These are phyloP conservation scores for Aspergillus phoenicis DNA, from an alignment of 2,329 filamentous ascomycete genomes.

Conservation along the genomic window DNA sequence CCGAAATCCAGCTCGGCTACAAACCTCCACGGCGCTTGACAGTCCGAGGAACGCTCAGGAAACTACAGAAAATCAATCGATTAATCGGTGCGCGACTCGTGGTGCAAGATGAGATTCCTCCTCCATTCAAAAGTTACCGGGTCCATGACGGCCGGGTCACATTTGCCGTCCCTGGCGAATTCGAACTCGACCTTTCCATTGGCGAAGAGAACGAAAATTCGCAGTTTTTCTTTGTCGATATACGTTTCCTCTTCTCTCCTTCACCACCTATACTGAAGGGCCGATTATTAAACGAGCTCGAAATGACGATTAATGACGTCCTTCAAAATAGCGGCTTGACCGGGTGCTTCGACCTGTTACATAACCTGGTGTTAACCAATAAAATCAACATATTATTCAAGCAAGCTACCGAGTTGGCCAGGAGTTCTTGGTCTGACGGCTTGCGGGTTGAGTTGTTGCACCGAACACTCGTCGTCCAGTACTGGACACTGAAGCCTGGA, in stretches of 20 bases:
- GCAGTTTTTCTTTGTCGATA: constrained; percentile 93
- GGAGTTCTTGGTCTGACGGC: constrained; percentile 74
- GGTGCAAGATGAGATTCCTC: constrained; percentile 78
- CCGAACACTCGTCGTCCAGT: constrained; percentile 82
- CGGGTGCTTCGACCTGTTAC: constrained; percentile 83
- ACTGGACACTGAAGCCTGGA: constrained; percentile 74
- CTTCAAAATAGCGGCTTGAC: constrained; percentile 70
- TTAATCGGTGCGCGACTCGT: constrained; percentile 81
- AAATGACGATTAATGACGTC: constrained; percentile 70
- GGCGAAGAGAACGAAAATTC: constrained; percentile 79
- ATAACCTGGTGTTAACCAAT: constrained; percentile 84
- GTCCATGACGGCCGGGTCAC: constrained; percentile 87
- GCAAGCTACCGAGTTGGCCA: constrained; percentile 72
- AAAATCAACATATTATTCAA: constrained; percentile 81
- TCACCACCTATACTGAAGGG: constrained; percentile 65
- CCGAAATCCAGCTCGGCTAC: constrained; percentile 65
- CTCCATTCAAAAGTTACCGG: constrained; percentile 73
- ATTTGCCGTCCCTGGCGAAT: constrained; percentile 79
- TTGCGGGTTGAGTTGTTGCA: constrained; percentile 78
- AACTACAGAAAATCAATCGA: constrained; percentile 80
- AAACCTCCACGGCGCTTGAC: constrained; percentile 72
- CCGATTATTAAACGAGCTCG: constrained; percentile 66
- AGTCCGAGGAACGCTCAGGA: constrained; percentile 70
- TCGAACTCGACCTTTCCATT: constrained; percentile 90
- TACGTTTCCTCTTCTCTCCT: constrained; percentile 80